Evolutionary conservation across 2,329 filamentous ascomycete genomes (phyloP).

Genomic region (Aureobasidium mangrovei): DNA sequence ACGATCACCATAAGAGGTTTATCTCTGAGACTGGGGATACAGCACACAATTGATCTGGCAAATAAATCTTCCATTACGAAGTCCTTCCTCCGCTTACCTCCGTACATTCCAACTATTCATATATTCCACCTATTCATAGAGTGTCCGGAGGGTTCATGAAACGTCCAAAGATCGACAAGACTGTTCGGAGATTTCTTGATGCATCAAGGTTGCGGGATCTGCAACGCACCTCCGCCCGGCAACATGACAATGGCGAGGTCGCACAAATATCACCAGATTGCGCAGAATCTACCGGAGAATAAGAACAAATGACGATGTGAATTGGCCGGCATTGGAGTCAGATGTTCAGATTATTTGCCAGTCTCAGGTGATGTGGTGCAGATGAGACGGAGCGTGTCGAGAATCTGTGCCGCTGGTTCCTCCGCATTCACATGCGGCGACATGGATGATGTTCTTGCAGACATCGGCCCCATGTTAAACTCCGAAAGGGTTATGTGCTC

Average conservation of each 20-base stretch:
- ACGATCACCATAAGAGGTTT: too few species aligned
- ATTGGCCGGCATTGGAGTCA: background rate
- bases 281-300: background rate
- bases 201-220: background rate
- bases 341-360: background rate
- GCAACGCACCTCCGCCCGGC: conserved; percentile 5
- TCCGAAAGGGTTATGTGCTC: background rate
- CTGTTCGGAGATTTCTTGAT: conserved; percentile 11
- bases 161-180: background rate
- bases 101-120: too few species aligned
- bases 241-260: background rate
- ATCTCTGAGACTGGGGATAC: too few species aligned
- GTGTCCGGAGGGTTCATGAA: background rate
- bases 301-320: background rate
- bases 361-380: conserved; percentile 5
- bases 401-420: background rate
- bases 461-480: conserved; percentile 12
- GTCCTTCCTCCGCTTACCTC: too few species aligned
- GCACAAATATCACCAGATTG: background rate
- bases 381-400: background rate
- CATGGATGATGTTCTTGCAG: conserved; percentile 6
- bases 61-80: too few species aligned
- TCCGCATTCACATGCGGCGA: conserved; percentile 8
- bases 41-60: too few species aligned
- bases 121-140: too few species aligned